A percentile compares a stretch with the other conserved stretches of the same genome.
These are phyloP conservation scores for Closterium sp. DNA, from an alignment of 139 green algal species.

Conservation along the genomic window DNA sequence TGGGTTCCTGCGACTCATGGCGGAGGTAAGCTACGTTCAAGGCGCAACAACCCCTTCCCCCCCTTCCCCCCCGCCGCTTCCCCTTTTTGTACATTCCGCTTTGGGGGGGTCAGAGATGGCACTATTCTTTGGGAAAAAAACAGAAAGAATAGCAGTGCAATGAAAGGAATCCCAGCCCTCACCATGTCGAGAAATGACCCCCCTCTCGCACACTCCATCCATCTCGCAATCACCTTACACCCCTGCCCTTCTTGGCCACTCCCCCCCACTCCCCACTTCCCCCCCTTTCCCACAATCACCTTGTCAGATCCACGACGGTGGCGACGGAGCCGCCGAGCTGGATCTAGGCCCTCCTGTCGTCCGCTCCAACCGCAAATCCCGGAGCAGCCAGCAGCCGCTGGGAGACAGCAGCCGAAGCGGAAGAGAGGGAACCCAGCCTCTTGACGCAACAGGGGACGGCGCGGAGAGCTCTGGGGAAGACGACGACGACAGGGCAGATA, in stretches of 20 bases:
- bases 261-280: background rate
- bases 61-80: too few species aligned
- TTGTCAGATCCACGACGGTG: background rate
- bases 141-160: too few species aligned
- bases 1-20: background rate
- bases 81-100: too few species aligned
- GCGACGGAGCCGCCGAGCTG: background rate
- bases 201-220: background rate
- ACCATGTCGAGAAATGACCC: too few species aligned
- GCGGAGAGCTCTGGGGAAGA: background rate
- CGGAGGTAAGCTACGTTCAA: too few species aligned
- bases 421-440: background rate
- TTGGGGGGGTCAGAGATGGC: too few species aligned
- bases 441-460: background rate
- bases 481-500: background rate
- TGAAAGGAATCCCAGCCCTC: too few species aligned
- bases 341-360: background rate
- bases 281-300: too few species aligned
- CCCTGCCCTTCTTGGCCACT: background rate
- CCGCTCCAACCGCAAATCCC: background rate
- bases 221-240: background rate
- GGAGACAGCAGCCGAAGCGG: background rate
- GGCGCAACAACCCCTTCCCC: too few species aligned
- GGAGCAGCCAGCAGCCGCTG: background rate
- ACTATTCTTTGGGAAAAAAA: too few species aligned